These are phyloP conservation scores for Dillenia turbinata DNA, from an alignment of 164 flowering plant genomes.

Conservation along the genomic window DNA sequence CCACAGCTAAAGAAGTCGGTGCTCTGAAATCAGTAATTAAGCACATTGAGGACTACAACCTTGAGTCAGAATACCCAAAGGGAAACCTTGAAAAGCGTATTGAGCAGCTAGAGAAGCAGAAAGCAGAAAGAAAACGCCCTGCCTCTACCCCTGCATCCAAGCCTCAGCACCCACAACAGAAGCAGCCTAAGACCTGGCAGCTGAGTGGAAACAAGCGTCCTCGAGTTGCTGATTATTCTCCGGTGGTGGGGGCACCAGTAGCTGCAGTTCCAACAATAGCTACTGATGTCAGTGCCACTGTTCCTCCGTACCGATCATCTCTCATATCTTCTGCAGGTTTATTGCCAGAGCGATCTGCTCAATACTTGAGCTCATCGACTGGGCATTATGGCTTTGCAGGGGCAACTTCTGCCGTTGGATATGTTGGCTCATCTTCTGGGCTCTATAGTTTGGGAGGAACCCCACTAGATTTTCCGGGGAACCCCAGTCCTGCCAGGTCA, in stretches of 20 bases:
- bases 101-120: slow-evolving; percentile 41
- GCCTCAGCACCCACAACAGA: slow-evolving; percentile 14
- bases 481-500: slow-evolving; percentile 23
- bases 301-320: slow-evolving; percentile 16
- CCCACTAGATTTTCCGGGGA: slow-evolving; percentile 24
- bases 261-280: slow-evolving; percentile 6
- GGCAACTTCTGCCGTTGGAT: slow-evolving; percentile 16
- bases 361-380: slow-evolving; percentile 25
- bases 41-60: slow-evolving; percentile 44
- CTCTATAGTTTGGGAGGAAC: slow-evolving; percentile 25
- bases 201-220: slow-evolving; percentile 33
- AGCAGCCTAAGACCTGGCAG: slow-evolving; percentile 18
- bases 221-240: slow-evolving; percentile 7
- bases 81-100: slow-evolving; percentile 38
- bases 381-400: slow-evolving; percentile 21
- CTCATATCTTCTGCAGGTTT: slow-evolving; percentile 23
- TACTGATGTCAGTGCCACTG: slow-evolving; percentile 9
- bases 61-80: slow-evolving; percentile 40
- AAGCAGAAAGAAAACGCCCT: slow-evolving; percentile 35
- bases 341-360: slow-evolving; percentile 17
- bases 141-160: slow-evolving; percentile 8
- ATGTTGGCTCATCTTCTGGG: slow-evolving; percentile 27
- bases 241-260: not conserved
- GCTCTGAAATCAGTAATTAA: slow-evolving; percentile 41
- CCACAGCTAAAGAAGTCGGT: slow-evolving; percentile 38